These are phyloP conservation scores for Trichoderma guizhouense DNA, from an alignment of 2,329 filamentous ascomycete species.

Conservation along the genomic window DNA sequence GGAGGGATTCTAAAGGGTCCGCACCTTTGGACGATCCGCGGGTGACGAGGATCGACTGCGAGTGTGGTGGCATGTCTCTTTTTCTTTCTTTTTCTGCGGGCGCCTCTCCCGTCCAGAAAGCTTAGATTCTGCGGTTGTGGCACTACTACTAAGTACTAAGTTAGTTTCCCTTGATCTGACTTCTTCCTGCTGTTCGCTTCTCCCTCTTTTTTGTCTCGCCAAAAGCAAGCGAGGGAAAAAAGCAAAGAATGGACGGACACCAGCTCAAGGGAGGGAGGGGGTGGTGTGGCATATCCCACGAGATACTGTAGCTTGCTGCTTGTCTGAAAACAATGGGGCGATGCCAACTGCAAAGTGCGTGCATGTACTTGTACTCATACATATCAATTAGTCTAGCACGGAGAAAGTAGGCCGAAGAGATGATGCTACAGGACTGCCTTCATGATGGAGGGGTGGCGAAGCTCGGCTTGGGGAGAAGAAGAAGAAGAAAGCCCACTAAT, in stretches of 20 bases:
- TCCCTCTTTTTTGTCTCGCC: not conserved
- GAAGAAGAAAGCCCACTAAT: slow-evolving; percentile 11
- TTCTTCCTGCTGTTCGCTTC: not conserved
- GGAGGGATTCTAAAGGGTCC: not conserved
- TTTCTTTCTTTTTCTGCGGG: not conserved
- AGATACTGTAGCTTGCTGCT: not conserved
- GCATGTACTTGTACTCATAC: not conserved
- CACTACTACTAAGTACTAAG: not conserved
- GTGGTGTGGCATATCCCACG: not conserved
- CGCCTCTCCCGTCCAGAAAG: not conserved
- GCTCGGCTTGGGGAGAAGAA: not conserved
- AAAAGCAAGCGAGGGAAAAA: not conserved
- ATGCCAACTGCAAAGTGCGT: slow-evolving; percentile 9
- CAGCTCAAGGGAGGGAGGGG: not conserved
- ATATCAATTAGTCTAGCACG: not conserved
- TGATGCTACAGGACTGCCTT: not conserved
- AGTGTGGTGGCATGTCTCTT: not conserved
- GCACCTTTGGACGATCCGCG: not conserved
- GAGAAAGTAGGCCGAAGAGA: not conserved
- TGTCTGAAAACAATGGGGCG: not conserved
- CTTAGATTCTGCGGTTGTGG: not conserved
- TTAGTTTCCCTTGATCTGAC: not conserved
- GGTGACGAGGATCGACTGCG: not conserved
- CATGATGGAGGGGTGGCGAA: slow-evolving; percentile 8
- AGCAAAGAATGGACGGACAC: not conserved